Percentiles rank a stretch among this genome's conserved stretches.
phyloP scores from a whole-genome alignment of 345 rosid genomes.

The Syzygium jambos region DNA sequence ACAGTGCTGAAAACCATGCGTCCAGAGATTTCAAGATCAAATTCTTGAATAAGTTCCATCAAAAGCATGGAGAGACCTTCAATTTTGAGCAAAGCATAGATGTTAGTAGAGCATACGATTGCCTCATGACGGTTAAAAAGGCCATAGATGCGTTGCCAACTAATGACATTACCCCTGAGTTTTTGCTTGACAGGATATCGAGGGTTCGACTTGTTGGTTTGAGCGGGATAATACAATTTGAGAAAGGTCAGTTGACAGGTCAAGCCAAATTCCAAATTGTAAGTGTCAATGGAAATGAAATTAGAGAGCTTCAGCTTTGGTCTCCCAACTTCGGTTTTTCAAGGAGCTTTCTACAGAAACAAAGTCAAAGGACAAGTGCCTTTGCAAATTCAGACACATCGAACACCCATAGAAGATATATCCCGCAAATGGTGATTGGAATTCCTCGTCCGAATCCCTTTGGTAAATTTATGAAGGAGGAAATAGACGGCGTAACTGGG shows the following conservation, averaged over 20 bases:
- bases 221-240: constrained; percentile 27
- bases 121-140: constrained; percentile 8
- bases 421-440: constrained; percentile 21
- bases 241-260: constrained; percentile 1
- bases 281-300: constrained; percentile 29
- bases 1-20: constrained; percentile 3
- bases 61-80: constrained; percentile 16
- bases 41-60: constrained; percentile 7
- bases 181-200: constrained; percentile 10
- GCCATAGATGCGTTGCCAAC: constrained; percentile 2
- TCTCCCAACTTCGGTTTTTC: constrained; percentile 23
- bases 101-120: constrained; percentile 32
- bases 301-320: constrained; percentile 36
- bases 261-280: constrained; percentile 10
- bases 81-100: constrained; percentile 20
- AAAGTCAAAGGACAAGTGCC: neutral
- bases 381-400: neutral
- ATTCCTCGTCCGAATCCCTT: constrained; percentile 32
- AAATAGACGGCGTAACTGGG: neutral
- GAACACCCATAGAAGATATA: constrained; percentile 29
- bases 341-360: neutral
- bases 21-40: constrained; percentile 10
- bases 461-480: constrained; percentile 25
- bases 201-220: constrained; percentile 24
- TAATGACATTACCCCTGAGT: neutral